Conservation (phyloP, 352 stramenopile genomes). For the Chrysophaeum taylorii region DNA sequence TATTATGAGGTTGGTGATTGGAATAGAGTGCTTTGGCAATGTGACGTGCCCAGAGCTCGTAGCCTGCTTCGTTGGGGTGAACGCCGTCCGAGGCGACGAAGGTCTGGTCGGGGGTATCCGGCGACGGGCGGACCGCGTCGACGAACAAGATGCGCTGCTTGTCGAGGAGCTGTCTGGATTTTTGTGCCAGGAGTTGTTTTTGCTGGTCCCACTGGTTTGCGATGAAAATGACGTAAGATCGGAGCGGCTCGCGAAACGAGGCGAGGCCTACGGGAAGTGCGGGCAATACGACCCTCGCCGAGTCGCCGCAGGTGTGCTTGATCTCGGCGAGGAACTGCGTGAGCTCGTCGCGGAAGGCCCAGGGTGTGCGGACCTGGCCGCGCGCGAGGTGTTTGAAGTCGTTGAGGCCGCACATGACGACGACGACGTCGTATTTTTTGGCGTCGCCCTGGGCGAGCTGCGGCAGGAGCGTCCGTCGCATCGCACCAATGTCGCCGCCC, state of each 20-base stretch:
- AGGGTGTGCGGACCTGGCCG: constrained; percentile 10
- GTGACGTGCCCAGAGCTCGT: constrained; percentile 3
- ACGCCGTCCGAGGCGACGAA: constrained; percentile 7
- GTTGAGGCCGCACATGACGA: constrained; percentile 12
- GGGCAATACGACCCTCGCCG: background rate
- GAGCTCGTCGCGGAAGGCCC: background rate
- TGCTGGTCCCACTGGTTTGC: background rate
- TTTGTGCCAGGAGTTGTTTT: background rate
- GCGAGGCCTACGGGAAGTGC: background rate
- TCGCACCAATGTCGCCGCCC: background rate
- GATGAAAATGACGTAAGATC: background rate
- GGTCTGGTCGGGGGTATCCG: background rate
- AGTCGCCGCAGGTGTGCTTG: background rate
- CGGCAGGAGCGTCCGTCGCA: background rate
- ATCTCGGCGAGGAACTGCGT: background rate
- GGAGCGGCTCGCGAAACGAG: background rate
- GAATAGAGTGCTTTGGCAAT: too few relatives aligned
- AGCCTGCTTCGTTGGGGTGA: constrained; percentile 11
- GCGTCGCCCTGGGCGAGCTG: too few relatives aligned
- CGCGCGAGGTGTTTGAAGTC: constrained; percentile 12
- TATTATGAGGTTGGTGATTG: too few relatives aligned
- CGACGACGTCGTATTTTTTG: background rate
- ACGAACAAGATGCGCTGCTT: background rate
- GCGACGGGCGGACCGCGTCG: background rate
- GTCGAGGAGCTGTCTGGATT: too few relatives aligned